Base-by-base conservation (phyloP, 2,329 filamentous ascomycete genomes). In the Sarocladiaceae sp. region DNA sequence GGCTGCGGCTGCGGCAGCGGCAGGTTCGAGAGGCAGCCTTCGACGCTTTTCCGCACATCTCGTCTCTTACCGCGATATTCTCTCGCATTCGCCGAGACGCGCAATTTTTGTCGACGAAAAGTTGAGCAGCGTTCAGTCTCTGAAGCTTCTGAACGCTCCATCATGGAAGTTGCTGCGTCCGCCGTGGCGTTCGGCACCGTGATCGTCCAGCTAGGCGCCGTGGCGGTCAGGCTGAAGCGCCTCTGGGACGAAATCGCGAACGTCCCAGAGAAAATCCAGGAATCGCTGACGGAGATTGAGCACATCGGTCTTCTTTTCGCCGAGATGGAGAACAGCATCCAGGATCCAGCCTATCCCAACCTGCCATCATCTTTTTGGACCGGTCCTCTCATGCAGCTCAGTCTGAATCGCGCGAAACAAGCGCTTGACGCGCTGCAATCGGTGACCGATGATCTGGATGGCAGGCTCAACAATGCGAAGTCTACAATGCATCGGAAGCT, bases 381-480 rank as follows among this genome's bases (percentile, higher is more conserved):
- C 15, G 39, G 39, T 18, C 39, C 23, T 16, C 39, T 42, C 4
- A 42, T 42, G 39, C 39, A 42, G 16, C 39, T 26, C 6, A 42
- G 39, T 31, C 39, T 42, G 16, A 20, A 42, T 20, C 6, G 26
- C 15, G 39, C 39, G 11, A 31, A 21, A 13, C 23, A 21, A 16
- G 39, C 39, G 6, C 23, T 42, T 4, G 11, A 9, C 12, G 39
- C 23, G 12, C 24, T 42, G 16, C 16, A 18, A 16, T 7, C 6
- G 4, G 26, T 20, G 4, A 19, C 26, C 4, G 18, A 31, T n/a
- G 39, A 42, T 11, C 20, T 42, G 26, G 16, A 20, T 40, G 23
- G 4, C 16, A 19, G 26, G 5, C 24, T 29, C 11, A 42, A 9
- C 5, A 19, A 4, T 3, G 18, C 21, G 6, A 42, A 20, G 26